Evolutionary conservation across 768 basidiomycete species (phyloP).

Genomic region (Favolaschia claudopus): DNA sequence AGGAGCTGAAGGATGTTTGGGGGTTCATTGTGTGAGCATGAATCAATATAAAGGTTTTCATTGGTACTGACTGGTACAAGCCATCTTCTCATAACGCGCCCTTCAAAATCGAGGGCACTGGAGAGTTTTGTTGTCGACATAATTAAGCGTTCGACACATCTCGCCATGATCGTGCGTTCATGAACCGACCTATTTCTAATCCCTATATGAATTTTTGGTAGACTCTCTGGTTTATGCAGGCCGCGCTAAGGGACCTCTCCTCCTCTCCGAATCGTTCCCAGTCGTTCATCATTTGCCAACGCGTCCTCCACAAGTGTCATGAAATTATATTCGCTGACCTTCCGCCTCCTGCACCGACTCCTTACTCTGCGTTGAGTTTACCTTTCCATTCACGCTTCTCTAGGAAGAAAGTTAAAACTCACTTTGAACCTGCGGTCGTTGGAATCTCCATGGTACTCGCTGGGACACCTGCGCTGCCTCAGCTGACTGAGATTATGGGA

Average conservation of each 20-base stretch:
- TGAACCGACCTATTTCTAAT: conserved; percentile 24
- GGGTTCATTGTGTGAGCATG: conserved; percentile 80
- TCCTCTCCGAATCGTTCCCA: conserved; percentile 62
- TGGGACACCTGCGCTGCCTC: conserved; percentile 78
- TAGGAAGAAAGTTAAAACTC: conserved; percentile 73
- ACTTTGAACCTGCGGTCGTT: conserved; percentile 77
- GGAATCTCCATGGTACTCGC: conserved; percentile 87
- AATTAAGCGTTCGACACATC: conserved; percentile 90
- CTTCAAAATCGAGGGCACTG: conserved; percentile 89
- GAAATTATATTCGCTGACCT: conserved; percentile 95
- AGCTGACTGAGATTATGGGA: conserved; percentile 76
- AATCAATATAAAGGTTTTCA: conserved; percentile 17
- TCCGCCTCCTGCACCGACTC: conserved; percentile 67
- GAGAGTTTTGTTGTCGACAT: conserved; percentile 93
- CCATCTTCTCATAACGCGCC: conserved; percentile 92
- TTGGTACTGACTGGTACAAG: conserved; percentile 49
- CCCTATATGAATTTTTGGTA: conserved; percentile 40
- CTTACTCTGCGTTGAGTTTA: conserved; percentile 69
- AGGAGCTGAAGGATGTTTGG: conserved; percentile 86
- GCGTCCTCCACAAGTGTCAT: conserved; percentile 90
- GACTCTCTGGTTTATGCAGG: conserved; percentile 99
- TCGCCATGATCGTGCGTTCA: conserved; percentile 89
- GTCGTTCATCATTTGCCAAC: conserved; percentile 91
- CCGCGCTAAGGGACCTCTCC: conserved; percentile 85
- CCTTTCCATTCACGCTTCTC: conserved; percentile 57